These are phyloP conservation scores for Aspergillus haitiensis DNA, from an alignment of 495 filamentous ascomycete species.

Conservation along the genomic window DNA sequence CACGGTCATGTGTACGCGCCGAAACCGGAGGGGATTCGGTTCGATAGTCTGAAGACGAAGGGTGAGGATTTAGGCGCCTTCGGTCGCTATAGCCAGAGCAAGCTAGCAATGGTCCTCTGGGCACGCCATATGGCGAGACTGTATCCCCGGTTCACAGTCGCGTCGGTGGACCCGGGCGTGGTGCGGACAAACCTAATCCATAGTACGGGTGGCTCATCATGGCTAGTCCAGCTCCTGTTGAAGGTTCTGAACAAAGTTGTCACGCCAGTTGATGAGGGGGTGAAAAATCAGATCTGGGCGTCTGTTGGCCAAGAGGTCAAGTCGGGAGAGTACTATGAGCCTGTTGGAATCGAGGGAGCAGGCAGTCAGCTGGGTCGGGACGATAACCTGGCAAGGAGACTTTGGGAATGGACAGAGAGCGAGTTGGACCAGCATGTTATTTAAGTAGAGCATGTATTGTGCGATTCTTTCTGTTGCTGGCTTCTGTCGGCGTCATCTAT, in stretches of 20 bases:
- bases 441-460: too few relatives aligned
- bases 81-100: conserved; percentile 45
- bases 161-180: conserved; percentile 44
- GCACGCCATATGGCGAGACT: conserved; percentile 38
- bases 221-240: conserved; percentile 5
- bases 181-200: conserved; percentile 35
- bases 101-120: conserved; percentile 50
- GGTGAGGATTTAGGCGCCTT: conserved; percentile 21
- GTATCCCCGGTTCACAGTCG: conserved; percentile 40
- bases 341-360: conserved; percentile 37
- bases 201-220: conserved; percentile 3
- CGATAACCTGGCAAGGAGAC: conserved; percentile 38
- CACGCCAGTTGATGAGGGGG: conserved; percentile 29
- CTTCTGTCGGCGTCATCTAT: too few relatives aligned
- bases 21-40: too few relatives aligned
- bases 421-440: not conserved
- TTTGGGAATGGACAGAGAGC: conserved; percentile 54
- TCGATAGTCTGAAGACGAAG: not conserved
- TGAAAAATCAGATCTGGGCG: conserved; percentile 55
- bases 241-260: not conserved
- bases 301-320: conserved; percentile 30
- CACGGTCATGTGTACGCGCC: too few relatives aligned
- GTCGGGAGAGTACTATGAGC: conserved; percentile 48
- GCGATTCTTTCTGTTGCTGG: too few relatives aligned
- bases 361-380: conserved; percentile 25